Base-by-base conservation (phyloP, 2,329 filamentous ascomycete species). In the Diaporthe sp. region DNA sequence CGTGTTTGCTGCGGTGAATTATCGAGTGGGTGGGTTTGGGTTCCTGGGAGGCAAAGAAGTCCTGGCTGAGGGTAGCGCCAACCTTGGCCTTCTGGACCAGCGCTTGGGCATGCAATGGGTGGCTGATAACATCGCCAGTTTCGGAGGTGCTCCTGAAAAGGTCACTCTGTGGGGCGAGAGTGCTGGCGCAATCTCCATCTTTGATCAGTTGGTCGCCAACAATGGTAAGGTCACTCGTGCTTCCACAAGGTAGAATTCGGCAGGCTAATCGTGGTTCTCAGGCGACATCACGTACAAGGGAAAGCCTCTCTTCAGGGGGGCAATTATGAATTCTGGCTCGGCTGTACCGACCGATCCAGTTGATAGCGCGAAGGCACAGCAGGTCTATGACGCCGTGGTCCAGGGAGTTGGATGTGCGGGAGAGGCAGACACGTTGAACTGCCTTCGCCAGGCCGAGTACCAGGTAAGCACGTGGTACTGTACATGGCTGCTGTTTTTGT, bases 91-190 rank as follows among this genome's bases (percentile, higher is more conserved):
- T 5, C 85, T 93, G 0, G 94, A 96, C 79, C 93, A 96, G 78
- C 87, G 93, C 44, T 86, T 93, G 76, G 94, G 89, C 0, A 85
- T 96, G 9, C 84, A 95, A 80, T 96, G 94, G 94, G 89, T 94
- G 0, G 91, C 92, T 12, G 93, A 94, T 78, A 94, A 96, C 77
- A 94, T 96, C 73, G 91, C 85, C 1, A 86, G 90, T 0, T 97
- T 97, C 80, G 94, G 94, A 13, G 94, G 94, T 19, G 94, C 96
- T 80, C 92, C 93, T 0, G 85, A 86, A 25, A 93, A 93, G 80
- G 93, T 96, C 8, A 96, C 93, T 0, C 92, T 96, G 74, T 95
- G 92, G 92, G 94, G 94, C 35, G 92, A 96, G 80, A 92, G 89
- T 3, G 92, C 93, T 0, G 92, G 92, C 0, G 85, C 91, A 19